These are phyloP conservation scores for Penicillium steckii DNA, from an alignment of 495 filamentous ascomycete genomes.

Conservation along the genomic window DNA sequence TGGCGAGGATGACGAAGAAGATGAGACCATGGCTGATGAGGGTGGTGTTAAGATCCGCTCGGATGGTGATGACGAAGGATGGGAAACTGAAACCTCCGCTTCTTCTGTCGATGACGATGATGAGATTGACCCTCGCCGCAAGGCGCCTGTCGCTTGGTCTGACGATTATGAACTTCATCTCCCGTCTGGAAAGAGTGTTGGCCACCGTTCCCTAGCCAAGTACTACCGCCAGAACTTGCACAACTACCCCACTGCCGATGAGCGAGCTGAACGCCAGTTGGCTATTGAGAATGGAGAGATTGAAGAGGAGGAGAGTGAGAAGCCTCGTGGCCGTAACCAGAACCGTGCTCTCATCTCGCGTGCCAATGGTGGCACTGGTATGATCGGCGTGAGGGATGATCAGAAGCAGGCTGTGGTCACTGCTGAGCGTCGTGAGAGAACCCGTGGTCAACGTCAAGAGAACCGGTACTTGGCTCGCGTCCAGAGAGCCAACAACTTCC, in stretches of 20 bases:
- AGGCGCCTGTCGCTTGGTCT: constrained; percentile 69
- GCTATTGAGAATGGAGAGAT: constrained; percentile 51
- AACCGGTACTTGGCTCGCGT: constrained; percentile 60
- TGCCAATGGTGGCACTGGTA: constrained; percentile 70
- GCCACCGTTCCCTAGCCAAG: constrained; percentile 78
- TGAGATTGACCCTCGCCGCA: constrained; percentile 42
- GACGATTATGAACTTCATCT: constrained; percentile 92
- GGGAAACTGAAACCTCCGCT: constrained; percentile 89
- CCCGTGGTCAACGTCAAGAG: constrained; percentile 58
- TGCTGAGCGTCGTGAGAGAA: constrained; percentile 65
- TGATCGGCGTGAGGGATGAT: constrained; percentile 69
- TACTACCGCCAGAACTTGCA: constrained; percentile 94
- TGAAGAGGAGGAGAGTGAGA: constrained; percentile 36
- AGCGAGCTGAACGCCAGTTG: constrained; percentile 48
- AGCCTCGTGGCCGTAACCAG: constrained; percentile 38
- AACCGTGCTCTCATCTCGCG: constrained; percentile 62
- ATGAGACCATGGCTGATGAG: constrained; percentile 31
- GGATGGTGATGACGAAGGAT: constrained; percentile 63
- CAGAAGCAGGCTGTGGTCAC: constrained; percentile 64
- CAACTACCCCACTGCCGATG: constrained; percentile 69
- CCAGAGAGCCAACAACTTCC: constrained; percentile 63
- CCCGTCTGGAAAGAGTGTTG: constrained; percentile 85
- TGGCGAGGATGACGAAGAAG: constrained; percentile 57
- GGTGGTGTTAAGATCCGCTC: constrained; percentile 40
- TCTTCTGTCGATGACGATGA: constrained; percentile 72